Evolutionary conservation across 2,329 filamentous ascomycete genomes (phyloP).

Genomic region (Cytospora paraplurivora): DNA sequence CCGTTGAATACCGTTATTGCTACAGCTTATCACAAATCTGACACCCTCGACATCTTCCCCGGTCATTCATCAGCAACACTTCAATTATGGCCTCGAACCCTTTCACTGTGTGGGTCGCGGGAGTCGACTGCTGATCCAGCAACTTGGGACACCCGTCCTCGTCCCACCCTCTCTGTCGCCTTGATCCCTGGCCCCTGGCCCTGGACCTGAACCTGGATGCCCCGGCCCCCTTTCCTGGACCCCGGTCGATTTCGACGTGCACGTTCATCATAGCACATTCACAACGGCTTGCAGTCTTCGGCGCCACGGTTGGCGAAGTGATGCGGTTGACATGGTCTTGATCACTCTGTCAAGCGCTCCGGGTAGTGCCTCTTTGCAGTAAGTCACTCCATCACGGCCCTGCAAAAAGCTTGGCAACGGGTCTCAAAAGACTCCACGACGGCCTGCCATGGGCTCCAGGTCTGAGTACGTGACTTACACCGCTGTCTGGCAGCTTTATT

Average conservation of each 20-base stretch:
- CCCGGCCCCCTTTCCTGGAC: conserved; percentile 4
- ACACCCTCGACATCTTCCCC: conserved; percentile 4
- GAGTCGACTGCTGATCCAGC: conserved; percentile 12
- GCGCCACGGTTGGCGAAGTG: not conserved
- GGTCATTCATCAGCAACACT: not conserved
- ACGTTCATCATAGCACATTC: not conserved
- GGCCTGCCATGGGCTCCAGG: not conserved
- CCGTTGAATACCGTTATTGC: not conserved
- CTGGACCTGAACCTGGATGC: conserved; percentile 1
- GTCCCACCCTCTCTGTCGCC: conserved; percentile 23
- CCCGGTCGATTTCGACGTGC: not conserved
- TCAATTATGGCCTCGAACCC: not conserved
- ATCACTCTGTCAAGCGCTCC: not conserved
- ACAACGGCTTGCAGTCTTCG: not conserved
- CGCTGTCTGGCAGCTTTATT: conserved; percentile 12
- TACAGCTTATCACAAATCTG: not conserved
- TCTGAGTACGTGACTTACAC: conserved; percentile 14
- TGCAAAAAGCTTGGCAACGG: not conserved
- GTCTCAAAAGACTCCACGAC: conserved; percentile 1
- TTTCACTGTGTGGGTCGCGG: conserved; percentile 15
- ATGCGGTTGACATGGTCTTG: not conserved
- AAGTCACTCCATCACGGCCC: not conserved
- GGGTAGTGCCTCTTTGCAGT: not conserved
- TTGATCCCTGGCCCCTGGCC: conserved; percentile 4
- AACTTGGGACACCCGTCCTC: conserved; percentile 21